Evolutionary conservation across 2,329 filamentous ascomycete genomes (phyloP), one percentile per base, ranked within the genome.

Genomic region (Diaporthe citri): DNA sequence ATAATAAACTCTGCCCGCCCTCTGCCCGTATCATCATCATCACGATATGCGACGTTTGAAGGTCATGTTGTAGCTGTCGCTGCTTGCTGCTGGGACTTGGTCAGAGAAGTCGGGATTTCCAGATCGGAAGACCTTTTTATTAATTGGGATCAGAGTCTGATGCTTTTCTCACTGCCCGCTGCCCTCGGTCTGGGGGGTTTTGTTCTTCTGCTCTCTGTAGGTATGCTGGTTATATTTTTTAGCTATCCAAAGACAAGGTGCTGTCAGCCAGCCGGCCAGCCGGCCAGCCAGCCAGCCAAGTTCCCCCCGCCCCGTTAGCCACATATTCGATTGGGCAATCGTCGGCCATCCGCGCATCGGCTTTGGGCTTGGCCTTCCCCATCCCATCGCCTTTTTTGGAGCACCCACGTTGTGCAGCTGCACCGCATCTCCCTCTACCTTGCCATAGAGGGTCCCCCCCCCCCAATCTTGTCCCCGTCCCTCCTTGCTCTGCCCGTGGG

Each of bases 401-500:
- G 55, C 52, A 71, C 36, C 64, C 66, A 70, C 51, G 67, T 71
- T 52, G 57, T 34, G 48, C 56, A 46, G 20, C 39, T 39, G 39
- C 17, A 39, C 69, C 25, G 41, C 41, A 46, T 46, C 36, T 71
- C 52, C 46, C 51, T 60, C 55, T 71, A 20, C 41, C 67, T 56
- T 56, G 66, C 48, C 66, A 41, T 43, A 31, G 67, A 56, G 51
- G 51, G 52, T 41, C 66, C 48, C 36, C 69, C 36, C 69, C 66
- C 55, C 69, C 67, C 9, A 46, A 46, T 43, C 67, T 55, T 25
- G 41, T 43, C 55, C 31, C 70, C 70, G 43, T 72, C 56, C 57
- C 70, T 64, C 70, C 70, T 72, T 31, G 67, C 52, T 72, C 52
- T 59, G 57, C 46, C 62, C 39, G 48, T 69, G 64, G 46, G 41